Conservation (phyloP, 2,329 filamentous ascomycete genomes). For the Coniella vitis region DNA sequence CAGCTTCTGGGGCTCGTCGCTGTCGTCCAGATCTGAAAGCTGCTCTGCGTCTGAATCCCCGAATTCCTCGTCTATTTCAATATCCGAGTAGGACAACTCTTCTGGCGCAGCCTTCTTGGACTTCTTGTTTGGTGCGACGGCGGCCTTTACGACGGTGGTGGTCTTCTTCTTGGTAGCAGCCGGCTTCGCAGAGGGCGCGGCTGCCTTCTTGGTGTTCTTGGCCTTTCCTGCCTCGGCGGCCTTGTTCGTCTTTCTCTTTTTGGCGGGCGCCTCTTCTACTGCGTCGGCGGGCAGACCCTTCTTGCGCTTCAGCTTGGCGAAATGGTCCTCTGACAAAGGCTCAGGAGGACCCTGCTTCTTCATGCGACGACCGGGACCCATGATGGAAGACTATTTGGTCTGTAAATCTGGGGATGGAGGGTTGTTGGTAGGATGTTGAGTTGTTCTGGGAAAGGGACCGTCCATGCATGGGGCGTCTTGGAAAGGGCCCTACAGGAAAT, state of each 20-base stretch:
- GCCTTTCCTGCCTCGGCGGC: slow-evolving; percentile 29
- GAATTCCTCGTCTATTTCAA: slow-evolving; percentile 34
- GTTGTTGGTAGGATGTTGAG: not conserved
- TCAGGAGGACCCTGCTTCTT: slow-evolving; percentile 89
- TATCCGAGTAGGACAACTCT: slow-evolving; percentile 34
- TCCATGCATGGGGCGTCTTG: no score
- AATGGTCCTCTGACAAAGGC: slow-evolving; percentile 72
- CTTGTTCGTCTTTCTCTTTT: slow-evolving; percentile 46
- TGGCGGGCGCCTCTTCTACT: slow-evolving; percentile 49
- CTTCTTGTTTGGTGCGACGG: slow-evolving; percentile 31
- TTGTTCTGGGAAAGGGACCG: not conserved
- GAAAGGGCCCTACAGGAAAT: not conserved
- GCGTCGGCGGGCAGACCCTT: slow-evolving; percentile 59
- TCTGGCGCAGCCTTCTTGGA: slow-evolving; percentile 38
- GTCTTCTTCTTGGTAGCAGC: slow-evolving; percentile 25
- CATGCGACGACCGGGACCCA: slow-evolving; percentile 89
- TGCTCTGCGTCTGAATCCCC: slow-evolving; percentile 40
- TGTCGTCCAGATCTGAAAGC: slow-evolving; percentile 36
- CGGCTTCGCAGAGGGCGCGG: slow-evolving; percentile 21
- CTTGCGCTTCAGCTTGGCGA: slow-evolving; percentile 80
- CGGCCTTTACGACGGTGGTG: slow-evolving; percentile 30
- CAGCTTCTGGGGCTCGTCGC: slow-evolving; percentile 32
- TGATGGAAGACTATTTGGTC: slow-evolving; percentile 30
- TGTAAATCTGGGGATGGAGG: not conserved
- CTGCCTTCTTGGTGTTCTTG: slow-evolving; percentile 24